Conservation (phyloP, 768 basidiomycete genomes). For the Psilocybe cyanescens region DNA sequence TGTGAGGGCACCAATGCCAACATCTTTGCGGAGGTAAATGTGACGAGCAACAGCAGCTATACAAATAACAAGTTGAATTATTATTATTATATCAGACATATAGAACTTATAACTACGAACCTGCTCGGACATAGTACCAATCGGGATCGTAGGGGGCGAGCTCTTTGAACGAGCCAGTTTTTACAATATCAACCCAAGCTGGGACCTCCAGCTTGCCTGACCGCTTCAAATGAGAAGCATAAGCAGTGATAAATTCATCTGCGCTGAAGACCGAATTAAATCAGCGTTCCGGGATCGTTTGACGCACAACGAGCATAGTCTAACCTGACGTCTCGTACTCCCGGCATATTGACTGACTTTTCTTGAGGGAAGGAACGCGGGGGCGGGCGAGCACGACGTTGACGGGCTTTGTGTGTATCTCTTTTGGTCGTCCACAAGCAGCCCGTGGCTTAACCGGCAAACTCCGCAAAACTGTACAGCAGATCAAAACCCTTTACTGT, state of each 20-base stretch:
- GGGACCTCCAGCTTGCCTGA: slow-evolving; percentile 99
- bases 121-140: slow-evolving; percentile 99
- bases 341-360: slow-evolving; percentile 65
- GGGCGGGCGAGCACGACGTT: slow-evolving; percentile 51
- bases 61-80: slow-evolving; percentile 5
- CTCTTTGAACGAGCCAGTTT: slow-evolving; percentile 97
- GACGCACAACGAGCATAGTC: slow-evolving; percentile 20
- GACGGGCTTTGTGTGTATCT: slow-evolving; percentile 51
- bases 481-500: slow-evolving; percentile 12
- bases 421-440: slow-evolving; percentile 28
- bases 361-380: slow-evolving; percentile 52
- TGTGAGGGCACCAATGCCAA: slow-evolving; percentile 89
- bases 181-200: slow-evolving; percentile 97
- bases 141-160: slow-evolving; percentile 99
- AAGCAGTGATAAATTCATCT: slow-evolving; percentile 92
- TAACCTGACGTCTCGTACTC: slow-evolving; percentile 83
- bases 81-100: background rate
- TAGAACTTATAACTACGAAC: slow-evolving; percentile 50
- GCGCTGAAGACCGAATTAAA: slow-evolving; percentile 56
- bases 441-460: slow-evolving; percentile 37
- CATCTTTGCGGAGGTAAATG: slow-evolving; percentile 99
- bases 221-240: slow-evolving; percentile 95
- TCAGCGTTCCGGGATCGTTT: slow-evolving; percentile 18
- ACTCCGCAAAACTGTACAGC: slow-evolving; percentile 48
- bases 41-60: slow-evolving; percentile 95